Base-by-base conservation (phyloP, 2,329 filamentous ascomycete genomes). In the Orbilia quercus region DNA sequence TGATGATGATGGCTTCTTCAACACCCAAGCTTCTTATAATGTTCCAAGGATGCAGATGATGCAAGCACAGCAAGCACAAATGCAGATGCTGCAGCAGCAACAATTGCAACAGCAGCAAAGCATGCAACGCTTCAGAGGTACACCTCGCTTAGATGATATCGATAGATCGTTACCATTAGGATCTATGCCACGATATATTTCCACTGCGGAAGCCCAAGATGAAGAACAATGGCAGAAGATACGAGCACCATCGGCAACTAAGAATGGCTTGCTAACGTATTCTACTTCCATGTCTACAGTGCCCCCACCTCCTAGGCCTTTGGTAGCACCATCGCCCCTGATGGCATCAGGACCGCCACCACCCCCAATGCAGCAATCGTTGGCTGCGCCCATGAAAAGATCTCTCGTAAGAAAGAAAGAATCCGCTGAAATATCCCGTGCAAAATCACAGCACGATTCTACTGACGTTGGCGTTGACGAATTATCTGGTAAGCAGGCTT, bases 401-500 rank as follows among this genome's bases (percentile, higher is more conserved):
- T n/a, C n/a, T n/a, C n/a, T n/a, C n/a, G n/a, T n/a, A n/a, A n/a
- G n/a, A n/a, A n/a, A n/a, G n/a, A n/a, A n/a, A n/a, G n/a, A n/a
- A n/a, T n/a, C n/a, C n/a, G n/a, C n/a, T n/a, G n/a, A n/a, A n/a
- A n/a, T n/a, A n/a, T n/a, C n/a, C n/a, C n/a, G n/a, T n/a, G n/a
- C n/a, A n/a, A n/a, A n/a, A n/a, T n/a, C n/a, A n/a, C n/a, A n/a
- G n/a, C n/a, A n/a, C n/a, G n/a, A n/a, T n/a, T 45, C 42, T 57
- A 44, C 36, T 42, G 11, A 20, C 14, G 25, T 36, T 25, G 14
- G 44, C 31, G 38, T 22, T 42, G 31, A 40, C 18, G 11, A 12
- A 7, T 16, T 25, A 51, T 48, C 28, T 18, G 54, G 63, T 67
- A 67, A 67, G 63, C 44, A 57, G 53, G 53, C 38, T 57, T 22